Evolutionary conservation across 805 yeast species (phyloP).

Genomic region (Yamadazyma insecticola): DNA sequence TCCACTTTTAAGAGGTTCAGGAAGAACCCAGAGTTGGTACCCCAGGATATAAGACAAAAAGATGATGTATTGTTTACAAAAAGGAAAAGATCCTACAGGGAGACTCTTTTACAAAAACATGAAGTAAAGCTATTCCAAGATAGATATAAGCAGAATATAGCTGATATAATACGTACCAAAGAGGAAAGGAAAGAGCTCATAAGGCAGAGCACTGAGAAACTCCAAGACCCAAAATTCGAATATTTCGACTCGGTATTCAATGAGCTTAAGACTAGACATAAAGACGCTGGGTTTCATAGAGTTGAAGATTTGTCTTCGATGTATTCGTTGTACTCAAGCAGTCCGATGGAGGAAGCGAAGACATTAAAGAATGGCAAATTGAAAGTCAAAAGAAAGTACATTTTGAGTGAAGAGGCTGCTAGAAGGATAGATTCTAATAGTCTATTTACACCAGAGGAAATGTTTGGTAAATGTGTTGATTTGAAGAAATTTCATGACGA

Average conservation of each 20-base stretch:
- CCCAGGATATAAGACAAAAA: constrained; percentile 11
- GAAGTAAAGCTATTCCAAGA: constrained; percentile 54
- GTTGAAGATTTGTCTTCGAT: constrained; percentile 11
- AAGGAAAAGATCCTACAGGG: constrained; percentile 43
- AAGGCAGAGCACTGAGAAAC: constrained; percentile 3
- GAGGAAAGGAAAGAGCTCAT: constrained; percentile 4
- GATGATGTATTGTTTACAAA: constrained; percentile 9
- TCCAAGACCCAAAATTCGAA: constrained; percentile 6
- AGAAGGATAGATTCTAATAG: constrained; percentile 41
- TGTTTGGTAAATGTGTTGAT: constrained; percentile 62
- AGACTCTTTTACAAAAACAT: constrained; percentile 58
- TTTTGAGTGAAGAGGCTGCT: constrained; percentile 48
- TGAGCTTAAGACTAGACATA: constrained; percentile 3
- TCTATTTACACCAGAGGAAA: constrained; percentile 57
- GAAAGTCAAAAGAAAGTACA: constrained; percentile 25
- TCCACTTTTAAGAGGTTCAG: constrained; percentile 60
- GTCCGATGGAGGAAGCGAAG: constrained; percentile 14
- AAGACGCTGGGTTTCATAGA: constrained; percentile 3
- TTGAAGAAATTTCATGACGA: constrained; percentile 45
- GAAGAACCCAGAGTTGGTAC: constrained; percentile 55
- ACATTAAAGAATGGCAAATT: constrained; percentile 15
- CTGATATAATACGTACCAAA: constrained; percentile 6
- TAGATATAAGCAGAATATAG: constrained; percentile 32
- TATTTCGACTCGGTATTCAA: constrained; percentile 6
- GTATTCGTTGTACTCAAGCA: constrained; percentile 22